Evolutionary conservation across 2,329 filamentous ascomycete species (phyloP).

Genomic region (Tolypocladium ophioglossoides): DNA sequence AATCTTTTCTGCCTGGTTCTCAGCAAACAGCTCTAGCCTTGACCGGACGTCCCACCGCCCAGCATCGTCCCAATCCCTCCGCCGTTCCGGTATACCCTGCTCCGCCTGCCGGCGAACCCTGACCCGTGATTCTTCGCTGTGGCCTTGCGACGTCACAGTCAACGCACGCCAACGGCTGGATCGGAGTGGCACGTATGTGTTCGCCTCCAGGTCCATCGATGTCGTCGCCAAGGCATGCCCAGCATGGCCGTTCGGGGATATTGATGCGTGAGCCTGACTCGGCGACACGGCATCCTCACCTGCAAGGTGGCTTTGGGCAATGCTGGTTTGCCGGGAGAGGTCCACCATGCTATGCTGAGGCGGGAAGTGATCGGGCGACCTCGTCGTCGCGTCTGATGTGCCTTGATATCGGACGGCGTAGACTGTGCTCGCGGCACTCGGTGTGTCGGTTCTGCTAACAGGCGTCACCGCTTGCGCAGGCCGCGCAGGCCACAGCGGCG

Average conservation of each 20-base stretch:
- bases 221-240: slow-evolving; percentile 5
- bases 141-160: neutral
- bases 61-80: slow-evolving; percentile 9
- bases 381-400: slow-evolving; percentile 39
- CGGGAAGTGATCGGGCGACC: slow-evolving; percentile 29
- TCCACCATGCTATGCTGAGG: slow-evolving; percentile 17
- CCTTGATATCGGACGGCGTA: slow-evolving; percentile 53
- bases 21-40: slow-evolving; percentile 51
- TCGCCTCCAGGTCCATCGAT: slow-evolving; percentile 17
- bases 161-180: slow-evolving; percentile 13
- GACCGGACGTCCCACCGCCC: slow-evolving; percentile 45
- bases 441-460: slow-evolving; percentile 50
- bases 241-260: slow-evolving; percentile 11
- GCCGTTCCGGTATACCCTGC: neutral
- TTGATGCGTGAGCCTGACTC: neutral
- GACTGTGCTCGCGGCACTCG: slow-evolving; percentile 52
- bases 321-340: slow-evolving; percentile 24
- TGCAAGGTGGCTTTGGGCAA: slow-evolving; percentile 12
- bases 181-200: slow-evolving; percentile 12
- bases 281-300: slow-evolving; percentile 13
- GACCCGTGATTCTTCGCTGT: neutral
- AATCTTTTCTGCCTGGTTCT: slow-evolving; percentile 47
- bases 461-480: slow-evolving; percentile 45
- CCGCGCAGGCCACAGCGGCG: slow-evolving; percentile 44
- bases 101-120: neutral